Evolutionary conservation across 163 green algal genomes (phyloP).

Genomic region (Chlorella variabilis): DNA sequence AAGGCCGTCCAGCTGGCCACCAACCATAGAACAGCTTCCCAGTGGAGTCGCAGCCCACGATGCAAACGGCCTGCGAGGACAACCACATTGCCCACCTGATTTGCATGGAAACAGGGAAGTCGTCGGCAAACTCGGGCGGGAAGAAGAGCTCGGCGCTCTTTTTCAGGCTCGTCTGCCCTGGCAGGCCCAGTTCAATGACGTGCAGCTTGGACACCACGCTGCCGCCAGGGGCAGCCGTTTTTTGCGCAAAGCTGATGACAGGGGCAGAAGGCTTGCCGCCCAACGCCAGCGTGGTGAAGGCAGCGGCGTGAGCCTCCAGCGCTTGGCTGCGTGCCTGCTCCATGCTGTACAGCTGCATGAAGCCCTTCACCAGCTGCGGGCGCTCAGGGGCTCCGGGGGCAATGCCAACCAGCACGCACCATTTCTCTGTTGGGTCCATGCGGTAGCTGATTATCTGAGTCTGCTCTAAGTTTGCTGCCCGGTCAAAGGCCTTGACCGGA

Average conservation of each 20-base stretch:
- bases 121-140: slow-evolving; percentile 97
- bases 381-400: slow-evolving; percentile 91
- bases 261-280: slow-evolving; percentile 47
- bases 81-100: too few species aligned
- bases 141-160: slow-evolving; percentile 99
- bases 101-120: slow-evolving; percentile 99
- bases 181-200: slow-evolving; percentile 95
- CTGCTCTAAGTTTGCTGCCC: slow-evolving; percentile 91
- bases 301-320: slow-evolving; percentile 96
- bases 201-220: slow-evolving; percentile 96
- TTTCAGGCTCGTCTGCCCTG: slow-evolving; percentile 66
- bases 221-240: slow-evolving; percentile 76
- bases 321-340: slow-evolving; percentile 96
- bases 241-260: slow-evolving; percentile 97
- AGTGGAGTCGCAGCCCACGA: too few species aligned
- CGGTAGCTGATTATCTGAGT: slow-evolving; percentile 99
- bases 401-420: slow-evolving; percentile 98
- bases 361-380: slow-evolving; percentile 95
- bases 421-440: slow-evolving; percentile 88
- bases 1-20: too few species aligned
- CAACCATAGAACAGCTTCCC: too few species aligned
- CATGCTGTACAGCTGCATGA: slow-evolving; percentile 99
- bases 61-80: too few species aligned
- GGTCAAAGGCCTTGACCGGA: slow-evolving; percentile 97
- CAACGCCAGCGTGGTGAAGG: slow-evolving; percentile 89